A percentile compares a stretch with the other conserved stretches of the same genome.
These are phyloP conservation scores for Nissolia schottii DNA, from an alignment of 306 rosid genomes.

Conservation along the genomic window DNA sequence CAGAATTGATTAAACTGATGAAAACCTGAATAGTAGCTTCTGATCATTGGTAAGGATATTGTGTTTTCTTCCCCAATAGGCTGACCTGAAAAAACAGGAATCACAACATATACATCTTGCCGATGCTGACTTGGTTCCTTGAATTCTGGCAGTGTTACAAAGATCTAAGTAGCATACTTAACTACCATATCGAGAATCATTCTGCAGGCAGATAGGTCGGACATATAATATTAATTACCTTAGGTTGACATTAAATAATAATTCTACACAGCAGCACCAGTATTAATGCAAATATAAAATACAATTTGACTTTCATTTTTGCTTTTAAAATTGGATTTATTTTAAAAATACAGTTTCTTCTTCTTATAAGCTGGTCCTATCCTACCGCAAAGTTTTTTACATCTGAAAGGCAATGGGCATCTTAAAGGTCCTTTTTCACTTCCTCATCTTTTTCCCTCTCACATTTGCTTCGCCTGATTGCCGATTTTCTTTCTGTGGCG, in stretches of 20 bases:
- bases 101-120: too few species aligned
- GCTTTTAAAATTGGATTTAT: slow-evolving; percentile 1
- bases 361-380: slow-evolving; percentile 4
- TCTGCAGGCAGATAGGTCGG: not conserved
- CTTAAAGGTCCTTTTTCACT: slow-evolving; percentile 28
- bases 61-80: not conserved
- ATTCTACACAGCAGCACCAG: not conserved
- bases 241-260: not conserved
- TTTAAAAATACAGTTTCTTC: slow-evolving; percentile 10
- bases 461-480: slow-evolving; percentile 33
- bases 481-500: slow-evolving; percentile 34
- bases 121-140: not conserved
- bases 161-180: not conserved
- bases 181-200: not conserved
- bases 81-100: not conserved
- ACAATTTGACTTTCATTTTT: slow-evolving; percentile 35
- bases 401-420: slow-evolving; percentile 36
- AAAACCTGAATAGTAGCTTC: not conserved
- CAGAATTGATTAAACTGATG: slow-evolving; percentile 4
- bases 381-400: slow-evolving; percentile 5
- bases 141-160: not conserved
- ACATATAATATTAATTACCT: too few species aligned
- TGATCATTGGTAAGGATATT: slow-evolving; percentile 2
- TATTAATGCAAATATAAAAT: slow-evolving; percentile 1
- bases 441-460: slow-evolving; percentile 43